A percentile compares a stretch with the other conserved stretches of the same genome.
These are phyloP conservation scores for Nitzschia sp. DNA, from an alignment of 108 stramenopile genomes.

Conservation along the genomic window DNA sequence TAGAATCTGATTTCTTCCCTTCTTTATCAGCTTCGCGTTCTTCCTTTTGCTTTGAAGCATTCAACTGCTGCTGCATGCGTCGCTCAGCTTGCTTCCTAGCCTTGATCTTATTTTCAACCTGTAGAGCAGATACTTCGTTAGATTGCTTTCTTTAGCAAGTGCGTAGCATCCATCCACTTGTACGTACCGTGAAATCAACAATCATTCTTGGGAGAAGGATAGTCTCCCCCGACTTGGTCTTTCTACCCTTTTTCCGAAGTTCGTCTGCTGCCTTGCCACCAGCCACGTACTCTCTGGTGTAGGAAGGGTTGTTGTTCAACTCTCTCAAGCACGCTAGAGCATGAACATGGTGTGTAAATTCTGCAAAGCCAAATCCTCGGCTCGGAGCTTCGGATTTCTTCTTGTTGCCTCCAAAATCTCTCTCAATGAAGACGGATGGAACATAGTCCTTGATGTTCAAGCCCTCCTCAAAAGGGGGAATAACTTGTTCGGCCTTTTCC, in stretches of 20 bases:
- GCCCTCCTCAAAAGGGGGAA: slow-evolving; percentile 33
- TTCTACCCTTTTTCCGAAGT: slow-evolving; percentile 45
- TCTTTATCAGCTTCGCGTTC: slow-evolving; percentile 24
- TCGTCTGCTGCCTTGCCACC: slow-evolving; percentile 64
- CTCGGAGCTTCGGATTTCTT: slow-evolving; percentile 57
- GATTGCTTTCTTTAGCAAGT: too few species aligned
- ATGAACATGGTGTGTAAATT: slow-evolving; percentile 94
- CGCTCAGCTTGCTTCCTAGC: slow-evolving; percentile 79
- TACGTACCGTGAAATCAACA: slow-evolving; percentile 80
- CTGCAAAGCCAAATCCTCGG: slow-evolving; percentile 98
- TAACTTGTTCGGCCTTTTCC: slow-evolving; percentile 16
- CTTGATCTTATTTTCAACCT: slow-evolving; percentile 84
- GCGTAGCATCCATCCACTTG: too few species aligned
- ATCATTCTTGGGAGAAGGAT: slow-evolving; percentile 69
- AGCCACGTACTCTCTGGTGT: slow-evolving; percentile 64
- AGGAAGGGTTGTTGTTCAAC: slow-evolving; percentile 95
- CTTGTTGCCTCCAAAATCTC: slow-evolving; percentile 59
- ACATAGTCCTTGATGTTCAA: slow-evolving; percentile 83
- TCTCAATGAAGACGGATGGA: slow-evolving; percentile 81
- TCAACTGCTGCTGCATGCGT: slow-evolving; percentile 67
- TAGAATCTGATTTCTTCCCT: slow-evolving; percentile 4
- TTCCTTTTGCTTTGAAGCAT: slow-evolving; percentile 65
- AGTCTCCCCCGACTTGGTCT: slow-evolving; percentile 27
- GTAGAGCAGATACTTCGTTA: too few species aligned
- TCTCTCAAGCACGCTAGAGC: slow-evolving; percentile 94